Percentiles rank a stretch among this genome's conserved stretches.
phyloP scores from a whole-genome alignment of 2,329 filamentous ascomycete genomes.

The Penicillium hordei region DNA sequence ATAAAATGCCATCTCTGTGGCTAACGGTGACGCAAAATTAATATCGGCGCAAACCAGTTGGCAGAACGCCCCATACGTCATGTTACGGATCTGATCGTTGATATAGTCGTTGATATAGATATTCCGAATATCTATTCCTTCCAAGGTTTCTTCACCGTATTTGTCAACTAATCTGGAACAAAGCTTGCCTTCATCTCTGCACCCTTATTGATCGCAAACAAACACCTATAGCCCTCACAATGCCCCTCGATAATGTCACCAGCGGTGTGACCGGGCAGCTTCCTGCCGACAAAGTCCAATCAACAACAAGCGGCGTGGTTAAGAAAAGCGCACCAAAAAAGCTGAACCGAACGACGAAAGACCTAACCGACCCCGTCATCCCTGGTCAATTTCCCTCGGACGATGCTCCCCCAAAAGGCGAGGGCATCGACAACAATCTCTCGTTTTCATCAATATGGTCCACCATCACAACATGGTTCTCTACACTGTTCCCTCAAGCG shows the following conservation, averaged over 20 bases:
- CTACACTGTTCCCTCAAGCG: slow-evolving; percentile 21
- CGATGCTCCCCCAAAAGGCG: slow-evolving; percentile 14
- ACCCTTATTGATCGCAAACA: neutral
- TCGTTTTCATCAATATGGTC: slow-evolving; percentile 20
- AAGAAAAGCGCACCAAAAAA: slow-evolving; percentile 20
- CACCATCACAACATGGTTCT: slow-evolving; percentile 19
- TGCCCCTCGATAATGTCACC: slow-evolving; percentile 31
- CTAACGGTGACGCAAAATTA: slow-evolving; percentile 13
- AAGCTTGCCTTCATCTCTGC: too few relatives aligned
- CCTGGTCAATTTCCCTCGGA: slow-evolving; percentile 32
- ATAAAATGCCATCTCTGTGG: neutral
- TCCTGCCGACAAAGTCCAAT: slow-evolving; percentile 20
- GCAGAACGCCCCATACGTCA: slow-evolving; percentile 27
- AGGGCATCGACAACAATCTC: slow-evolving; percentile 19
- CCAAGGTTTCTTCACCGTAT: neutral
- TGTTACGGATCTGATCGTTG: slow-evolving; percentile 6
- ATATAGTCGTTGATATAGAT: slow-evolving; percentile 16
- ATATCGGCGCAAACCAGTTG: slow-evolving; percentile 24
- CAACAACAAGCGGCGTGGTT: slow-evolving; percentile 11
- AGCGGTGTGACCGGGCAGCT: slow-evolving; percentile 22
- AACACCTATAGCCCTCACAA: slow-evolving; percentile 3
- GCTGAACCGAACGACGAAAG: slow-evolving; percentile 18
- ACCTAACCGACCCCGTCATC: slow-evolving; percentile 20
- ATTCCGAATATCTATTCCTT: neutral
- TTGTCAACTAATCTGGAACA: neutral